Base-by-base conservation (phyloP, 2,329 filamentous ascomycete genomes). In the Paracorniculantispora psalliotae region DNA sequence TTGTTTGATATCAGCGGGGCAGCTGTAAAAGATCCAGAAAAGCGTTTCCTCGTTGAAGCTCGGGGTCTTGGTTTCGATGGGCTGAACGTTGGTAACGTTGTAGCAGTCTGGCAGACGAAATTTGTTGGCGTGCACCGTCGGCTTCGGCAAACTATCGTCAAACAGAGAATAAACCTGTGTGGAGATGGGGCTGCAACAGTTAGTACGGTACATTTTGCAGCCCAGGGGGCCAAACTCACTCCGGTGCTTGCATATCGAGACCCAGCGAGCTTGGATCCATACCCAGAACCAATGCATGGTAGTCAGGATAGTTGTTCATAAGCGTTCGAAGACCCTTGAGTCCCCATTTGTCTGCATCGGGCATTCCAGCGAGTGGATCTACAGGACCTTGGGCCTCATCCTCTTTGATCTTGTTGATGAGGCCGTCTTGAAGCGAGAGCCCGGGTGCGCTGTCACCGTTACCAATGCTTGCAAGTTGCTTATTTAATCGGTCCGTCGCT, bases 21-120 rank as follows among this genome's bases (percentile, higher is more conserved):
- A 86, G 71, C 82, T 86, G 70, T 88, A 88, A 67, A 88, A 88
- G 63, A 88, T 88, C 79, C 83, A 87, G 70, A 88, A 84, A 50
- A 88, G 72, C 0, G 85, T 87, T 71, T 88, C 85, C 63, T 88
- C 85, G 64, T 87, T 87, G 71, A 88, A 87, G 63, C 81, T 86
- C 43, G 77, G 77, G 51, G 88, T 85, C 70, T 88, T 88, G 65
- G 79, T 83, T 62, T 87, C 83, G 55, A 88, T 80, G 2, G 83
- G 79, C 63, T 86, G 83, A 26, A 87, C 83, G 62, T 88, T 88
- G 62, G 80, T 84, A 35, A 88, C 85, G 56, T 79, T 81, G 67
- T 88, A 88, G 70, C 85, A 88, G 48, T 88, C 85, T 0, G 85
- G 85, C 30, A 88, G 71, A 13, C 77, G 78, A 62, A 81, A 84